These are phyloP conservation scores for Suhomyces sp. DNA, from an alignment of 805 yeast species.

Conservation along the genomic window DNA sequence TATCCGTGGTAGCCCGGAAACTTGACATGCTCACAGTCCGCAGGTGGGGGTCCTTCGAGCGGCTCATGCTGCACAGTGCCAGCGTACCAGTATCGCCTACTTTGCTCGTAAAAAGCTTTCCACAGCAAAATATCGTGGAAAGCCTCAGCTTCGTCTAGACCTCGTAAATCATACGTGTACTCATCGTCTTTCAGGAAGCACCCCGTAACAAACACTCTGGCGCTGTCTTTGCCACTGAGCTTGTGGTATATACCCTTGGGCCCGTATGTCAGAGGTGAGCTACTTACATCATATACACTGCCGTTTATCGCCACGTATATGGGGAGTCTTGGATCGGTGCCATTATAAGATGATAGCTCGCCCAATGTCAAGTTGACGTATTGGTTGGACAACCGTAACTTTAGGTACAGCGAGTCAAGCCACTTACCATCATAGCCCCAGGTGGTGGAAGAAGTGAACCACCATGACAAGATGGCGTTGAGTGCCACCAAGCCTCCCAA, in stretches of 20 bases:
- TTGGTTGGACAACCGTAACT: slow-evolving; percentile 16
- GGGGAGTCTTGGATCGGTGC: slow-evolving; percentile 46
- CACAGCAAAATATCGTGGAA: slow-evolving; percentile 44
- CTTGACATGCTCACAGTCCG: slow-evolving; percentile 36
- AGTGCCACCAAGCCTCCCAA: slow-evolving; percentile 46
- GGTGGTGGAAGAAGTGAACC: slow-evolving; percentile 52
- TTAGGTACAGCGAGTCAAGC: slow-evolving; percentile 42
- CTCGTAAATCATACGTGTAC: slow-evolving; percentile 64
- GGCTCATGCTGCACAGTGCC: slow-evolving; percentile 52
- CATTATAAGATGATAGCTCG: slow-evolving; percentile 51
- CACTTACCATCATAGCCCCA: slow-evolving; percentile 63
- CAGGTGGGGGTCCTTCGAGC: slow-evolving; percentile 49
- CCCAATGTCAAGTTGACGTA: slow-evolving; percentile 37
- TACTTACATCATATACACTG: slow-evolving; percentile 61
- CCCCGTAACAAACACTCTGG: slow-evolving; percentile 70
- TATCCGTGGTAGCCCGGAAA: slow-evolving; percentile 6
- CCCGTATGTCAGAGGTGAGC: slow-evolving; percentile 51
- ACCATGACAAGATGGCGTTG: slow-evolving; percentile 51
- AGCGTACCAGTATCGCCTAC: slow-evolving; percentile 57
- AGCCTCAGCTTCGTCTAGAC: slow-evolving; percentile 45
- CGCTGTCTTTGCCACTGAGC: slow-evolving; percentile 65
- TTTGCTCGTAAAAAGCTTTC: slow-evolving; percentile 48
- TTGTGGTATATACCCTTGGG: slow-evolving; percentile 54
- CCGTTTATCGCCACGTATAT: slow-evolving; percentile 61
- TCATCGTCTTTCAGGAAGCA: slow-evolving; percentile 56